phyloP scores from a whole-genome alignment of 2,329 filamentous ascomycete species.

The Aureobasidium sp. region DNA sequence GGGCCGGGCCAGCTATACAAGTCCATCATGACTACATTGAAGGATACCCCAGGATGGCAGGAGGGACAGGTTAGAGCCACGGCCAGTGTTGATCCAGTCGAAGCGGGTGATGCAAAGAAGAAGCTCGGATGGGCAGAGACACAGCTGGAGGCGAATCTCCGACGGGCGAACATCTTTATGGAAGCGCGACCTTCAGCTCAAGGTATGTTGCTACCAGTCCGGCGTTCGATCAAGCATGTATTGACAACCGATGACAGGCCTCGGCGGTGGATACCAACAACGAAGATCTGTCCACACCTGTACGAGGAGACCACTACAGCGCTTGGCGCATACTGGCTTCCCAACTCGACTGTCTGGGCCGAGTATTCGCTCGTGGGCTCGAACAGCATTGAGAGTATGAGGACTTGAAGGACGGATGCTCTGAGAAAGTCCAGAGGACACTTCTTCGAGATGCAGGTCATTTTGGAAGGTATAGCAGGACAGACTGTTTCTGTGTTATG shows the following conservation, averaged over 20 bases:
- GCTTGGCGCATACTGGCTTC: not conserved
- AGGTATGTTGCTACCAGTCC: not conserved
- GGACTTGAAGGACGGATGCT: too few species aligned
- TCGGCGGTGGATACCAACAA: not conserved
- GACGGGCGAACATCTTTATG: not conserved
- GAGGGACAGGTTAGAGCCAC: not conserved
- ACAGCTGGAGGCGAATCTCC: not conserved
- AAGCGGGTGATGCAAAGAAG: not conserved
- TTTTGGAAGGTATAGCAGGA: too few species aligned
- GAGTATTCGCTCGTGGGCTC: not conserved
- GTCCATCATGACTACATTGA: not conserved
- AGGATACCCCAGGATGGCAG: not conserved
- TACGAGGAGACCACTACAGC: not conserved
- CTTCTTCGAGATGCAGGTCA: too few species aligned
- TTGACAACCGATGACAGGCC: not conserved
- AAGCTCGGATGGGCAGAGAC: not conserved
- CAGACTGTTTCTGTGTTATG: too few species aligned
- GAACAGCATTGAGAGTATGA: not conserved
- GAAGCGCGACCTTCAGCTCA: not conserved
- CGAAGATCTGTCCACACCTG: not conserved
- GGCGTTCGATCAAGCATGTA: not conserved
- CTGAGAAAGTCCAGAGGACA: too few species aligned
- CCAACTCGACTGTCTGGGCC: not conserved
- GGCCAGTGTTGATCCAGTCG: not conserved
- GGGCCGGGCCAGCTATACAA: constrained; percentile 1